These are phyloP conservation scores for Phytophthora chlamydospora DNA, from an alignment of 352 stramenopile genomes.

Conservation along the genomic window DNA sequence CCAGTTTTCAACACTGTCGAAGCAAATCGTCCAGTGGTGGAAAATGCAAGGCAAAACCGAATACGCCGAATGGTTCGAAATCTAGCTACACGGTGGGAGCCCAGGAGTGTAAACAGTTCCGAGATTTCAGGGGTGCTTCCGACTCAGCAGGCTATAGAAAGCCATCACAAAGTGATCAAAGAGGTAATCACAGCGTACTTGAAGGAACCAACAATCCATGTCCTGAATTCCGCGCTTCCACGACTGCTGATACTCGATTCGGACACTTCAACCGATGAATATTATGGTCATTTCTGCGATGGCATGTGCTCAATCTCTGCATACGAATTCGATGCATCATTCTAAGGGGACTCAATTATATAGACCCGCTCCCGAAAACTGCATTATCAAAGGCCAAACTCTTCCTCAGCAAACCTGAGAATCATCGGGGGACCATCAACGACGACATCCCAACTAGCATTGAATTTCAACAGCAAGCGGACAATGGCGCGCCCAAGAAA, in stretches of 20 bases:
- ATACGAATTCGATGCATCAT: too few species aligned
- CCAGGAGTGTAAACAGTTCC: slow-evolving; percentile 2
- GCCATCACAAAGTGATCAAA: slow-evolving; percentile 15
- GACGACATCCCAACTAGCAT: neutral
- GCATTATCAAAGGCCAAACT: neutral
- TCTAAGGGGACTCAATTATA: too few species aligned
- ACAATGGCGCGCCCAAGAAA: neutral
- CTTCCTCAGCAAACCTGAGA: neutral
- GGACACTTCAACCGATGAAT: neutral
- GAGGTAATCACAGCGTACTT: slow-evolving; percentile 3
- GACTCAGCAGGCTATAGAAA: slow-evolving; percentile 10
- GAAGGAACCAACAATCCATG: slow-evolving; percentile 5
- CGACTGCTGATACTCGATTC: neutral
- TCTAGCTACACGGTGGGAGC: neutral
- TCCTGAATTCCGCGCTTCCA: slow-evolving; percentile 3
- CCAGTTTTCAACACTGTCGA: neutral
- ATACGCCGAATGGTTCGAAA: slow-evolving; percentile 4
- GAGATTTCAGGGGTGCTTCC: neutral
- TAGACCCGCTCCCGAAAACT: neutral
- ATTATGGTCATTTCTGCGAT: slow-evolving; percentile 1
- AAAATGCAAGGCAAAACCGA: neutral
- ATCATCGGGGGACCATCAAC: neutral
- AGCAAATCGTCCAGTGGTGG: neutral
- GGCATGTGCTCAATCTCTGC: neutral
- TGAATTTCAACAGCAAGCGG: slow-evolving; percentile 1